phyloP scores from a whole-genome alignment of 2,329 filamentous ascomycete species.

The Teratosphaeria destructans region DNA sequence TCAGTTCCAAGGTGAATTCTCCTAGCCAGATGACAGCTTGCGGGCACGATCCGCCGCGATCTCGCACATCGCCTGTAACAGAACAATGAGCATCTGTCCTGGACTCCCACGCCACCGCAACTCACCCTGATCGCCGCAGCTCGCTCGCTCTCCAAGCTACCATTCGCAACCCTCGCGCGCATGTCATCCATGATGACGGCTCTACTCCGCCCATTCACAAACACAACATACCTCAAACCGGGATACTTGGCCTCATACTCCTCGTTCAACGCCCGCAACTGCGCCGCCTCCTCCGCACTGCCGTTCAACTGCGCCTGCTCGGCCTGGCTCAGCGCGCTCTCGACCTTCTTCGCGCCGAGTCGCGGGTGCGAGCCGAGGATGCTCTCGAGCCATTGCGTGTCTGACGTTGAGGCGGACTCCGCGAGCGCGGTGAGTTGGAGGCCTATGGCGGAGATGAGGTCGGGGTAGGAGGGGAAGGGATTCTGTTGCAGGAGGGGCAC shows the following conservation, averaged over 20 bases:
- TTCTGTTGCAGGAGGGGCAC: constrained; percentile 53
- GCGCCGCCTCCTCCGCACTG: constrained; percentile 42
- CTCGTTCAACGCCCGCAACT: constrained; percentile 55
- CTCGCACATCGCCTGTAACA: constrained; percentile 70
- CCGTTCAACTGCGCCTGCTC: constrained; percentile 69
- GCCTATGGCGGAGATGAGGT: constrained; percentile 58
- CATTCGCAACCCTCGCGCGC: constrained; percentile 59
- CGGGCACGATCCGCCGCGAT: constrained; percentile 71
- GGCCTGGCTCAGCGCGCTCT: constrained; percentile 67
- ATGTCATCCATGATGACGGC: constrained; percentile 74
- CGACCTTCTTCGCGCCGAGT: constrained; percentile 68
- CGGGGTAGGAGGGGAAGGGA: constrained; percentile 55
- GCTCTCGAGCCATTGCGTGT: constrained; percentile 50
- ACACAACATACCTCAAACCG: constrained; percentile 78
- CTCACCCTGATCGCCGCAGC: constrained; percentile 63
- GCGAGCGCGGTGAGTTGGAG: constrained; percentile 51
- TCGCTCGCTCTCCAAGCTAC: constrained; percentile 57
- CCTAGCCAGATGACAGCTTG: constrained; percentile 40
- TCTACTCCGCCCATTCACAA: constrained; percentile 72
- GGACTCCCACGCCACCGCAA: background rate
- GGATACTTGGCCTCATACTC: constrained; percentile 76
- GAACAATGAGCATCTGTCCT: constrained; percentile 1
- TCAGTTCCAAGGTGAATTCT: background rate
- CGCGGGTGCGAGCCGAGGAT: constrained; percentile 77
- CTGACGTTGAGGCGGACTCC: constrained; percentile 38